Conservation (phyloP, 228 moss, liverwort and hornwort species). For the Sphagnum magellanicum region DNA sequence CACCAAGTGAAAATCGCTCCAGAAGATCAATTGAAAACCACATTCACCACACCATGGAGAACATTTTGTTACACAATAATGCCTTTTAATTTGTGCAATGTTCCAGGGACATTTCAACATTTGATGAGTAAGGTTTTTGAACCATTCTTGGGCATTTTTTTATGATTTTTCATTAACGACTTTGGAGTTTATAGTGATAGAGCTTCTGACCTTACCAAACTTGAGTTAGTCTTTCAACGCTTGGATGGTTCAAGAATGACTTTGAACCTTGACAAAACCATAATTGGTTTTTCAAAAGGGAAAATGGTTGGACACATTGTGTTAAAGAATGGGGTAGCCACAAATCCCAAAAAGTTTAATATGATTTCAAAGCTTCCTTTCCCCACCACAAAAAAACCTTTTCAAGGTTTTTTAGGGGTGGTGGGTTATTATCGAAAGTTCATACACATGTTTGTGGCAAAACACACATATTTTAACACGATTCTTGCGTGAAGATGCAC, state of each 20-base stretch:
- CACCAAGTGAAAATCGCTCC: background rate
- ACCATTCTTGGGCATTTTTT: background rate
- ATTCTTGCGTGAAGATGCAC: background rate
- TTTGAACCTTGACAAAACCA: constrained; percentile 7
- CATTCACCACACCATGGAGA: background rate
- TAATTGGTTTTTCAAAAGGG: background rate
- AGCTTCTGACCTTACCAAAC: background rate
- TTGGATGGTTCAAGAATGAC: background rate
- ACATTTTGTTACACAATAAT: background rate
- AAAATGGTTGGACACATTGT: constrained; percentile 1
- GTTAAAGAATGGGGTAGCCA: background rate
- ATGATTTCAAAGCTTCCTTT: background rate
- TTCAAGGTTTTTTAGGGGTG: background rate
- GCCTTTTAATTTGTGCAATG: background rate
- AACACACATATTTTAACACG: background rate
- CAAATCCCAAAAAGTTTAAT: constrained; percentile 4
- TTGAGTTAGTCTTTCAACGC: constrained; percentile 3
- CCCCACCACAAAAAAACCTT: background rate
- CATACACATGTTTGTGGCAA: background rate
- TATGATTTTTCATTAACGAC: constrained; percentile 12
- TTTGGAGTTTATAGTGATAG: background rate
- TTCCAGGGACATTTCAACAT: background rate
- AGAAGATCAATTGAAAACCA: constrained; percentile 1
- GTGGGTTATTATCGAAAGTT: background rate
- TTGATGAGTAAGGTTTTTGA: background rate